Evolutionary conservation across 1,284 basidiomycete species (phyloP), one percentile per base, ranked within the genome.

Genomic region (Cystobasidium slooffiae): DNA sequence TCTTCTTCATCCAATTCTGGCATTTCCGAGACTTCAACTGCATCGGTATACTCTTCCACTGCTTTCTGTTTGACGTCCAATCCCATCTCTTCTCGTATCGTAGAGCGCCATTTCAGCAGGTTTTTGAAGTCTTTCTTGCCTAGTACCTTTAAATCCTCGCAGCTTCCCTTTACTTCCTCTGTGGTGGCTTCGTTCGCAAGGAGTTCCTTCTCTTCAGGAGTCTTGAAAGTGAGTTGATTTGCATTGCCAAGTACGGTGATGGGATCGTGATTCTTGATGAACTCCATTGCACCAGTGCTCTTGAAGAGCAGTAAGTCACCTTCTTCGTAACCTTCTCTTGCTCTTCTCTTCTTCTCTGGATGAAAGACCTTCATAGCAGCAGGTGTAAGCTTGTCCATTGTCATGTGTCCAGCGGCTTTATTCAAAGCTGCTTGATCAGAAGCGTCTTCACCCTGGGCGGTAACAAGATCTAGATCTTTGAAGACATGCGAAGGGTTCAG

Each of bases 401-500:
- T 66, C 16, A 46, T 65, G 12, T 66, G 58, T 1, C 65, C 68
- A 9, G 65, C 51, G 22, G 49, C 63, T 75, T 79, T 61, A 74
- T 79, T 61, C 75, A 74, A 41, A 41, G 75, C 65, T 16, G 46
- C 68, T 43, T 72, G 61, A 18, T 61, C 66, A 10, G 58, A 18
- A 9, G 62, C 66, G 16, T 69, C 43, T 3, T 52, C 61, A 16
- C 72, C 58, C 49, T 76, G 67, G 12, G 77, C 69, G 6, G 77
- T 75, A 44, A 79, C 82, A 76, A 84, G 81, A 47, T 84, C 84
- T 18, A 92, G 84, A 77, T 98, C 97, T 83, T 98, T 97, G 88
- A 99, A 99, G 75, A 99, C 97, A 80, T 98, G 93, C 81, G 90
- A 93, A 10, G 97, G 93, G 81, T 99, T 96, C 77, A 99, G 89